Evolutionary conservation across 2,329 filamentous ascomycete genomes (phyloP), one percentile per base, ranked within the genome.

Genomic region (Colletotrichum acutatum): DNA sequence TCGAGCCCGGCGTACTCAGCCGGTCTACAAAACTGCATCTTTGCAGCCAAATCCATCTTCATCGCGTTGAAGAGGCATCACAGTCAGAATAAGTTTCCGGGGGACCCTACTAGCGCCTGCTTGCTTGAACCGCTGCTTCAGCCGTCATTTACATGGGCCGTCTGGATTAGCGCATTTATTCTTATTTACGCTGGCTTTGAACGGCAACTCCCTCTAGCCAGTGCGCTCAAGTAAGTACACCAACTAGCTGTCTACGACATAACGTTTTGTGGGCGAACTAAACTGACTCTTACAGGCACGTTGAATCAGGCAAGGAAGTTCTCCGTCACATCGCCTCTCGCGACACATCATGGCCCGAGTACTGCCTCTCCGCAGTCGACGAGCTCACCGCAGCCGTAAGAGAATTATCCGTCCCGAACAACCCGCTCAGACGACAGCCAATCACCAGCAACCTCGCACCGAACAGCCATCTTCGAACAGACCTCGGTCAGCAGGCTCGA

Each of bases 131-230:
- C 84, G 0, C 77, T 89, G 28, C 77, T 86, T 0, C 88, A 86
- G 85, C 86, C 86, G 3, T 86, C 86, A 0, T 87, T 87, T 52
- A 88, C 86, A 0, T 88, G 87, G 86, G 84, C 84, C 1, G 81
- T 86, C 0, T 89, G 87, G 87, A 88, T 88, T 75, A 87, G 86
- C 69, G 85, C 85, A 1, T 86, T 89, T 52, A 84, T 89, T 24
- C 76, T 89, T 4, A 83, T 87, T 4, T 86, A 87, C 64, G 87
- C 87, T 4, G 86, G 85, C 0, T 85, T 84, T 73, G 84, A 86
- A 72, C 80, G 81, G 0, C 82, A 87, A 37, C 77, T 87, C 4
- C 80, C 84, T 0, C 72, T 82, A 0, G 69, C 78, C 0, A 81
- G 82, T 16, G 84, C 84, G 0, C 74, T 83, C 4, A 84, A 83